phyloP scores from a whole-genome alignment of 306 rosid species.

The Sechiopsis laciniata region DNA sequence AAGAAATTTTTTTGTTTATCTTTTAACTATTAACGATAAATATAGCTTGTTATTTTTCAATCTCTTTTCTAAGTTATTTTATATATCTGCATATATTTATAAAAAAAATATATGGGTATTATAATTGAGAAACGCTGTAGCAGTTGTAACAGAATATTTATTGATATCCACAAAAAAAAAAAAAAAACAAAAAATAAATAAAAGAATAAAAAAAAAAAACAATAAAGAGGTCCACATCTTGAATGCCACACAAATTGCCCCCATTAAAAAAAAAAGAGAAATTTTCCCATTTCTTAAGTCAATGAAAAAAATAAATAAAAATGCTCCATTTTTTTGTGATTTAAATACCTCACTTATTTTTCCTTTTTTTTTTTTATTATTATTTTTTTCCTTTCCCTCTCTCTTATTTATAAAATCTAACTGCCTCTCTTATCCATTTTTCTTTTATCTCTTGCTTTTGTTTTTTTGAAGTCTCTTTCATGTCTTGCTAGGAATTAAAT shows the following conservation, averaged over 20 bases:
- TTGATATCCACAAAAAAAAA: conserved; percentile 12
- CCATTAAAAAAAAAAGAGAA: no score
- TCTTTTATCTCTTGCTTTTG: no score
- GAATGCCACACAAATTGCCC: conserved; percentile 3
- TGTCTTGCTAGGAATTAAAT: no score
- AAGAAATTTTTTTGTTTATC: no score
- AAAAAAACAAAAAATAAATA: background rate
- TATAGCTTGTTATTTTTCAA: no score
- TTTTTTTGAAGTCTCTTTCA: no score
- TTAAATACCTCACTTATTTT: background rate
- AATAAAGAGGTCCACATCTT: conserved; percentile 17
- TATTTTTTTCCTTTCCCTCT: no score
- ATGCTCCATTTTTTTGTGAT: background rate
- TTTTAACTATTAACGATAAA: no score
- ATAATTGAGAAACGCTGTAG: conserved; percentile 17
- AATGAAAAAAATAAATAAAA: background rate
- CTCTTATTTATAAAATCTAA: no score
- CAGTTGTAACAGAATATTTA: conserved; percentile 19
- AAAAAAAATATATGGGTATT: background rate
- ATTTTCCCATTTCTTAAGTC: conserved; percentile 17
- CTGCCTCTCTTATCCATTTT: no score
- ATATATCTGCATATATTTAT: background rate
- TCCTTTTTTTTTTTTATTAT: no score
- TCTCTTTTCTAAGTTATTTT: no score
- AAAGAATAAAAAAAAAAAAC: background rate